These are phyloP conservation scores for Chaetomidium leptoderma DNA, from an alignment of 495 filamentous ascomycete genomes.

Conservation along the genomic window DNA sequence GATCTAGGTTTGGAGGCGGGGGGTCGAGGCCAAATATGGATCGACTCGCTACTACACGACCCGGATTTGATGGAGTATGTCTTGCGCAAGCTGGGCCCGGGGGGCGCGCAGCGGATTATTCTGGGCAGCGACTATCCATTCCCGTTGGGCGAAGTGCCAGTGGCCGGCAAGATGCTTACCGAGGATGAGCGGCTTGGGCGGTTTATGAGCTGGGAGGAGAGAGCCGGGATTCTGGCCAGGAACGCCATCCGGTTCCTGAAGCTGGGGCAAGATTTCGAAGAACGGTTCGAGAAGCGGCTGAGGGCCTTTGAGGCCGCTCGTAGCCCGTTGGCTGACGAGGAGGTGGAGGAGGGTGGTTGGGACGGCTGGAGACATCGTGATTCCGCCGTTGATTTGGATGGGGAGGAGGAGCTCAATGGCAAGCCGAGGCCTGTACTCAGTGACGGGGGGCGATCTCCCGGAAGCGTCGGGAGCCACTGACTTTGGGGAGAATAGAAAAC, in stretches of 20 bases:
- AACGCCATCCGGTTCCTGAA: conserved; percentile 28
- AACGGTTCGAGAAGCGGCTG: conserved; percentile 19
- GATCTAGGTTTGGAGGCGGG: background rate
- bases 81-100: conserved; percentile 24
- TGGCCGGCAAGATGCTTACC: conserved; percentile 26
- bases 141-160: conserved; percentile 29
- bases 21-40: conserved; percentile 26
- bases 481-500: too few relatives aligned
- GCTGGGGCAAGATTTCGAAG: conserved; percentile 23
- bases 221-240: conserved; percentile 22
- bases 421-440: background rate
- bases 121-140: conserved; percentile 32
- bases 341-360: background rate
- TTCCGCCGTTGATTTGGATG: conserved; percentile 8
- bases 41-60: conserved; percentile 29
- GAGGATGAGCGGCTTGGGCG: conserved; percentile 21
- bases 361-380: conserved; percentile 11
- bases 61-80: conserved; percentile 29
- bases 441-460: background rate
- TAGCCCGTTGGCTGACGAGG: background rate
- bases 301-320: conserved; percentile 2
- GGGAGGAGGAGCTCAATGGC: background rate
- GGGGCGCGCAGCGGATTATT: conserved; percentile 20
- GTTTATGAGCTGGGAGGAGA: conserved; percentile 27
- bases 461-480: background rate